Evolutionary conservation across 306 rosid genomes (phyloP), one percentile per base, ranked within the genome.

Genomic region (Adenanthera pavonina): DNA sequence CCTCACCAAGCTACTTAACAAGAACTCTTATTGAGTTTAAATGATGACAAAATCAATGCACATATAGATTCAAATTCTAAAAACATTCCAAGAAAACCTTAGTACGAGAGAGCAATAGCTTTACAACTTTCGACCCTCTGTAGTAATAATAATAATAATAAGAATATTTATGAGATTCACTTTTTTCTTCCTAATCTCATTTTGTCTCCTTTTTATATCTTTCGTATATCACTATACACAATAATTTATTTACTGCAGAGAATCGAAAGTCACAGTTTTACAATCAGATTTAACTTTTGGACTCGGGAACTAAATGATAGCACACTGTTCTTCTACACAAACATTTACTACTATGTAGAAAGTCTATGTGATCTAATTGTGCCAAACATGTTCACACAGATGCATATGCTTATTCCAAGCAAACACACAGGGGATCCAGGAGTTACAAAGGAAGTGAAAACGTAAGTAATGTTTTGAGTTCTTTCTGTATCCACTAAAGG

Each of bases 341-440:
- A 38, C 44, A 54, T 85, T 52, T 56, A 89, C 68, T 84, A 72
- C 75, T 56, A 54, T 85, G 8, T 81, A 77, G 38, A 83, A 82
- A 75, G 34, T 17, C n/a, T 33, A 1, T 43, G 60, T 38, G 5
- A 15, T 61, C 84, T 64, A 13, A 61, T 62, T 62, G 43, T 64
- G 65, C 49, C 52, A 49, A 20, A 71, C 13, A 8, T 62, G 66
- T 53, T 62, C 56, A 61, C 4, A 7, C 61, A 80, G 68, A 79
- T 49, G 83, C 76, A 33, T 72, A 72, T 34, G 83, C 72, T 56
- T 75, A 75, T 61, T 41, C 79, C 69, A 75, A 75, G 69, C 79
- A 75, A 57, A 41, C 56, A 25, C 17, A 75, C 7, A 75, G 79
- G 33, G 79, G 79, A 75, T 57, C 79, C 69, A 59, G 69, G 44